Percentiles rank a stretch among this genome's conserved stretches.
Conservation (phyloP, 1,284 basidiomycete species). For the Coniferiporia weirii region DNA sequence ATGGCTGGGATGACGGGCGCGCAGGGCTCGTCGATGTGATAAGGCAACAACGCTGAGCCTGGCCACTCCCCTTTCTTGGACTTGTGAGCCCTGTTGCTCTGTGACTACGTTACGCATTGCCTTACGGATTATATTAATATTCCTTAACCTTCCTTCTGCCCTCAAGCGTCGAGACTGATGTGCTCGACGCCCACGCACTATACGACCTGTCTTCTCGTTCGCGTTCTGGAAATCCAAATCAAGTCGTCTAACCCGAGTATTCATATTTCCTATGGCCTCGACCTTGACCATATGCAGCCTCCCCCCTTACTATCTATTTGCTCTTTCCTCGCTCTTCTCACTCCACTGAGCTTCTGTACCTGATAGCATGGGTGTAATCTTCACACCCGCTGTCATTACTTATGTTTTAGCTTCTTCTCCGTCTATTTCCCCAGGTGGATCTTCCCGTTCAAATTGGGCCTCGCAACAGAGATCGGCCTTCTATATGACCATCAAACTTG, state of each 20-base stretch:
- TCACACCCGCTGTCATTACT: not conserved
- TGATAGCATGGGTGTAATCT: not conserved
- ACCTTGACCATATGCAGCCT: not conserved
- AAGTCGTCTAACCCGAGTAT: not conserved
- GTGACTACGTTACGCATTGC: not conserved
- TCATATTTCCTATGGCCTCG: not conserved
- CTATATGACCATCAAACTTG: conserved; percentile 14
- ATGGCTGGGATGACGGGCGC: not conserved
- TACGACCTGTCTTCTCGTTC: not conserved
- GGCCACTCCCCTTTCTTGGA: conserved; percentile 11
- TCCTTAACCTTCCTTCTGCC: not conserved
- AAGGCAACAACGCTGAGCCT: not conserved
- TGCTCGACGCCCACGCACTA: too few species aligned
- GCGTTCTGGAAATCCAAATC: not conserved
- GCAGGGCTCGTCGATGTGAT: conserved; percentile 9
- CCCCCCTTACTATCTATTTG: conserved; percentile 2
- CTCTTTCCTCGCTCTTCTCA: conserved; percentile 4
- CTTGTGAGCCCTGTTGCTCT: not conserved
- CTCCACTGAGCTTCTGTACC: conserved; percentile 5
- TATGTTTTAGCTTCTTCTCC: not conserved
- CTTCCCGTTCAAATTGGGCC: not conserved
- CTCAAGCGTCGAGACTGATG: not conserved
- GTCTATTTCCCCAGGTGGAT: not conserved
- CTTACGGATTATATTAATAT: not conserved
- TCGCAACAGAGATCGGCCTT: conserved; percentile 5